Evolutionary conservation across 2,329 filamentous ascomycete species (phyloP).

Genomic region (Aureobasidium musti): DNA sequence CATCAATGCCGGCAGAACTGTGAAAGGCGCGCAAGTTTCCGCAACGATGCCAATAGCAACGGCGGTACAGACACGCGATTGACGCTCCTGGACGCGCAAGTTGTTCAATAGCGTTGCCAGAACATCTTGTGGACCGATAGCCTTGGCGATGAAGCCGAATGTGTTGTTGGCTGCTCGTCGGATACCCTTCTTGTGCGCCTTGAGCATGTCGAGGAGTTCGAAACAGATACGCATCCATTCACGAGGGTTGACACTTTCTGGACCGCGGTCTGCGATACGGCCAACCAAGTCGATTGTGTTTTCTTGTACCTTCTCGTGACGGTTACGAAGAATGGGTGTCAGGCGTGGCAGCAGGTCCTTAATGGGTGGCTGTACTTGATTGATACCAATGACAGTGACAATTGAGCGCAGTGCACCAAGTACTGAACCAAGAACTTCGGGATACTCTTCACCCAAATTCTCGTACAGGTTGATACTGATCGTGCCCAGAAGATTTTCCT

Average conservation of each 20-base stretch:
- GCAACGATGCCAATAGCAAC: slow-evolving; percentile 98
- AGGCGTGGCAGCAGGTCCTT: slow-evolving; percentile 92
- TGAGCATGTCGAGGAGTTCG: slow-evolving; percentile 97
- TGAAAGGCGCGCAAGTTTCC: slow-evolving; percentile 97
- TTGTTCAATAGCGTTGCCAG: slow-evolving; percentile 95
- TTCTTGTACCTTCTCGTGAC: slow-evolving; percentile 98
- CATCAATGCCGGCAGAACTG: slow-evolving; percentile 97
- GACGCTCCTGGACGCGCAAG: slow-evolving; percentile 92
- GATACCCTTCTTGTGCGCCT: slow-evolving; percentile 99
- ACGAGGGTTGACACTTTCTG: slow-evolving; percentile 92
- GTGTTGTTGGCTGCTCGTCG: slow-evolving; percentile 98
- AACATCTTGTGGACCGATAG: slow-evolving; percentile 96
- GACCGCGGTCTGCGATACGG: slow-evolving; percentile 94
- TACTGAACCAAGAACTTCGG: slow-evolving; percentile 95
- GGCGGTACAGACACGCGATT: slow-evolving; percentile 96
- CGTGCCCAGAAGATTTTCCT: slow-evolving; percentile 94
- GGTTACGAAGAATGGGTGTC: slow-evolving; percentile 96
- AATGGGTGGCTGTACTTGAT: slow-evolving; percentile 97
- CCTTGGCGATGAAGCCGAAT: slow-evolving; percentile 99
- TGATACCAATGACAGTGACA: slow-evolving; percentile 96
- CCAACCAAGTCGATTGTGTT: slow-evolving; percentile 98
- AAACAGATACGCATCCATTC: slow-evolving; percentile 99
- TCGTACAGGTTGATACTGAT: slow-evolving; percentile 94
- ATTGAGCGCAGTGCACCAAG: slow-evolving; percentile 92
- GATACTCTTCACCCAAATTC: slow-evolving; percentile 97